Evolutionary conservation across 352 stramenopile genomes (phyloP).

Genomic region (Pythium volutum): DNA sequence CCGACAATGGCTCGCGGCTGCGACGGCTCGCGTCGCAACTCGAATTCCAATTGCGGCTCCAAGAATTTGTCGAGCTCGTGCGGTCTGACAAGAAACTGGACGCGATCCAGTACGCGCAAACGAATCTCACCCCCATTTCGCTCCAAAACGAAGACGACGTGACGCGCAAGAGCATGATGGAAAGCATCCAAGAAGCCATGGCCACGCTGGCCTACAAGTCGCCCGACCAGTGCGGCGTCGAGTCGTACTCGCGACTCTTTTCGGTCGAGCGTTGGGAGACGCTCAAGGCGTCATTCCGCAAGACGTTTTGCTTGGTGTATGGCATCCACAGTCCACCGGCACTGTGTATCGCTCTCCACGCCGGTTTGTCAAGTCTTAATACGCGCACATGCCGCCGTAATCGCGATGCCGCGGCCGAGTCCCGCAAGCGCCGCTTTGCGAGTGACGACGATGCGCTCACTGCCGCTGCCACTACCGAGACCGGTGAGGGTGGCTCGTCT

Average conservation of each 20-base stretch:
- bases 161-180: constrained; percentile 49
- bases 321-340: constrained; percentile 64
- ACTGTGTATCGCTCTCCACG: constrained; percentile 60
- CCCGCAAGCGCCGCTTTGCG: constrained; percentile 17
- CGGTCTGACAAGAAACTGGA: constrained; percentile 64
- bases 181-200: constrained; percentile 68
- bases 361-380: constrained; percentile 72
- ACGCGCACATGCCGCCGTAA: constrained; percentile 63
- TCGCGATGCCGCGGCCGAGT: constrained; percentile 34
- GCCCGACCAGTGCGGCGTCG: constrained; percentile 55
- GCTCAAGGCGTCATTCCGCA: constrained; percentile 56
- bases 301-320: constrained; percentile 67
- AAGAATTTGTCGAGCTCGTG: constrained; percentile 82
- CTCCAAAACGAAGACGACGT: constrained; percentile 60
- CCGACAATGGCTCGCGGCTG: constrained; percentile 64
- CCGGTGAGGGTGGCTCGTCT: constrained; percentile 6
- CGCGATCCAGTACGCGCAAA: constrained; percentile 66
- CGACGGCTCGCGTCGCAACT: constrained; percentile 64
- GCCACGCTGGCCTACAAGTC: constrained; percentile 68
- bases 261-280: constrained; percentile 50
- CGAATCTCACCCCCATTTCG: constrained; percentile 56
- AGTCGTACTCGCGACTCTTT: constrained; percentile 65
- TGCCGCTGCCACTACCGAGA: neutral
- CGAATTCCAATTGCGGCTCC: constrained; percentile 71
- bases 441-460: constrained; percentile 1